Conservation (phyloP, 2,329 filamentous ascomycete genomes). For the Diaporthe sp. region DNA sequence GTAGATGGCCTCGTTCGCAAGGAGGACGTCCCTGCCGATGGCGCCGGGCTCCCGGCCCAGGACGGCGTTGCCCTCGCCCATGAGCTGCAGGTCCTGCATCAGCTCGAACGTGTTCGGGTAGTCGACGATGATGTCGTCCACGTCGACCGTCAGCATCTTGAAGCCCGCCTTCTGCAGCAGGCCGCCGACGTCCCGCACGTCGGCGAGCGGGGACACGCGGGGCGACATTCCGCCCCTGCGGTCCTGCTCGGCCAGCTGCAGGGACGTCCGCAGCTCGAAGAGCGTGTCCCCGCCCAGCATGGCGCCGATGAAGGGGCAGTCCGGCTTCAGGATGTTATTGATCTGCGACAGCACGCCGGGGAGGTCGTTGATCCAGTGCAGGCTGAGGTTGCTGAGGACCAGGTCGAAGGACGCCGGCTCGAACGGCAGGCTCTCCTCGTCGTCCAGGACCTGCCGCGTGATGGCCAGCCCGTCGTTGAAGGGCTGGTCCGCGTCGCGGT, state of each 20-base stretch:
- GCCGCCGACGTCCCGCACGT: conserved; percentile 91
- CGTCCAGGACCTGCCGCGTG: conserved; percentile 78
- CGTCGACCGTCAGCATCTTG: conserved; percentile 94
- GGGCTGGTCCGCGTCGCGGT: conserved; percentile 80
- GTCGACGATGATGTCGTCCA: conserved; percentile 97
- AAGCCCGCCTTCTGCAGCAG: conserved; percentile 89
- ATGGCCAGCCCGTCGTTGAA: conserved; percentile 83
- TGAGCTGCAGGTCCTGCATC: conserved; percentile 94
- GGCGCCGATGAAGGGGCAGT: conserved; percentile 91
- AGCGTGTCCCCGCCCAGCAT: conserved; percentile 97
- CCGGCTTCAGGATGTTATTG: conserved; percentile 88
- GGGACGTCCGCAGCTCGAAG: conserved; percentile 90
- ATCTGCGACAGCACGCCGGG: conserved; percentile 87
- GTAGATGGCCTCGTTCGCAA: conserved; percentile 92
- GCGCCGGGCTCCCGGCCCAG: conserved; percentile 84
- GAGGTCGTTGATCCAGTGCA: conserved; percentile 99
- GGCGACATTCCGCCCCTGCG: conserved; percentile 91
- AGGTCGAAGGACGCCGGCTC: conserved; percentile 85
- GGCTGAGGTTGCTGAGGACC: conserved; percentile 86
- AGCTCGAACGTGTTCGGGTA: conserved; percentile 91
- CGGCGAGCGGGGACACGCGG: conserved; percentile 90
- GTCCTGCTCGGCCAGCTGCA: conserved; percentile 94
- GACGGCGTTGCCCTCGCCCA: conserved; percentile 95
- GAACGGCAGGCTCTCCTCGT: conserved; percentile 82
- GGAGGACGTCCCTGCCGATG: conserved; percentile 83